phyloP scores from a whole-genome alignment of 768 basidiomycete genomes.

The Xerocomus spinulosus region DNA sequence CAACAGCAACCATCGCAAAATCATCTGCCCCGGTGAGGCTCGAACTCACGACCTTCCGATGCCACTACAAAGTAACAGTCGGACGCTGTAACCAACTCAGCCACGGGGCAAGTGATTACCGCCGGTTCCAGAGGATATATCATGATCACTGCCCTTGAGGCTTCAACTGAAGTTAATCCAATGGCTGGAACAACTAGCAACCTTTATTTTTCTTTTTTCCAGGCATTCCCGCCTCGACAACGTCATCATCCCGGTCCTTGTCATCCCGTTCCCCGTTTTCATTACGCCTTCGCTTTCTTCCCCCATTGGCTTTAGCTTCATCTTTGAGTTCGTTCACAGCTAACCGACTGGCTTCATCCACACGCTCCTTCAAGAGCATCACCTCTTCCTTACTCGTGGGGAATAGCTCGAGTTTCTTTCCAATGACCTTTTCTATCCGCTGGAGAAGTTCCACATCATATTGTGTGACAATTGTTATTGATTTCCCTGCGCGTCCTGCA shows the following conservation, averaged over 20 bases:
- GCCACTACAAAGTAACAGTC: slow-evolving; percentile 53
- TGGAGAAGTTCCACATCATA: slow-evolving; percentile 97
- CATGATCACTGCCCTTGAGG: too few species aligned
- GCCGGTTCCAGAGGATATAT: neutral
- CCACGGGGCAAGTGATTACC: slow-evolving; percentile 50
- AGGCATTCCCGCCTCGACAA: slow-evolving; percentile 87
- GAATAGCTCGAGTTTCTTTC: slow-evolving; percentile 89
- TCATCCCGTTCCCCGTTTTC: slow-evolving; percentile 60
- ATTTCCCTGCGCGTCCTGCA: slow-evolving; percentile 95
- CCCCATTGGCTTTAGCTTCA: slow-evolving; percentile 48
- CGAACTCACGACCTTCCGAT: slow-evolving; percentile 70
- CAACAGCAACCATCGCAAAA: too few species aligned
- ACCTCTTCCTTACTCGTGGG: slow-evolving; percentile 86
- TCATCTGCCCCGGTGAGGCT: slow-evolving; percentile 56
- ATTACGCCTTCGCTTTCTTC: slow-evolving; percentile 47
- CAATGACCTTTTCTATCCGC: slow-evolving; percentile 89
- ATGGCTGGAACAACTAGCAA: slow-evolving; percentile 33
- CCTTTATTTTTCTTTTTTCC: slow-evolving; percentile 51
- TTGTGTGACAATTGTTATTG: slow-evolving; percentile 96
- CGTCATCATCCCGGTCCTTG: slow-evolving; percentile 88
- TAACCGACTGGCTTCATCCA: slow-evolving; percentile 75
- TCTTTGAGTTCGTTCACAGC: slow-evolving; percentile 84
- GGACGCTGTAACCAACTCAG: slow-evolving; percentile 78
- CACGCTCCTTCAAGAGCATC: slow-evolving; percentile 80
- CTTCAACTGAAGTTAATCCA: too few species aligned